Conservation (phyloP, 495 filamentous ascomycete genomes). For the Daldinia caldariorum region DNA sequence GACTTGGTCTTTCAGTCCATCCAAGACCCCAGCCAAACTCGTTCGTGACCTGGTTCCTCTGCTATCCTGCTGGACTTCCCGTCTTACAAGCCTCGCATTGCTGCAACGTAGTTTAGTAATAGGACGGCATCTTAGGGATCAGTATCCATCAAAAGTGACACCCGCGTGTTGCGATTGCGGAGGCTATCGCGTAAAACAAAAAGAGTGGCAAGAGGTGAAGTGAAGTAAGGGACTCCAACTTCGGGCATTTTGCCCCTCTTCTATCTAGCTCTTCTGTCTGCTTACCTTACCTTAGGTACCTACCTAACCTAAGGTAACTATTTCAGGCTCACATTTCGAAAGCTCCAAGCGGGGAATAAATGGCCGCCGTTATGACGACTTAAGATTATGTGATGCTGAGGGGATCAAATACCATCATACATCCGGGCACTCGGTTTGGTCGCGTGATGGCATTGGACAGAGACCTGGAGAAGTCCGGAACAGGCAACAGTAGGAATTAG, state of each 20-base stretch:
- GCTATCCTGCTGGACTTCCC: conserved; percentile 11
- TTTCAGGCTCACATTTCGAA: conserved; percentile 13
- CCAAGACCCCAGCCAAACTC: neutral
- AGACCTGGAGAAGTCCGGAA: conserved; percentile 20
- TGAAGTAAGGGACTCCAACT: conserved; percentile 31
- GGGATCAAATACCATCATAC: conserved; percentile 27
- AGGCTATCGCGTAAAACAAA: conserved; percentile 24
- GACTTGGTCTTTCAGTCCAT: conserved; percentile 33
- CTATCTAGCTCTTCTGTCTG: conserved; percentile 21
- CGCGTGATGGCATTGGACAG: conserved; percentile 33
- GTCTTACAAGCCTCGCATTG: conserved; percentile 36
- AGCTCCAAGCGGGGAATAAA: conserved; percentile 23
- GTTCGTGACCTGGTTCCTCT: conserved; percentile 18
- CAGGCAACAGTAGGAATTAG: conserved; percentile 32
- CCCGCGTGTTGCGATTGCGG: conserved; percentile 33
- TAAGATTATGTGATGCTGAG: conserved; percentile 33
- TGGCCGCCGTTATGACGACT: conserved; percentile 29
- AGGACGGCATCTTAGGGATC: conserved; percentile 23
- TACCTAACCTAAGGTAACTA: no score
- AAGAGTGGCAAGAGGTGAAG: conserved; percentile 26
- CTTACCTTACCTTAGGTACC: no score
- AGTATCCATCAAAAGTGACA: conserved; percentile 8
- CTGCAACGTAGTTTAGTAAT: conserved; percentile 41
- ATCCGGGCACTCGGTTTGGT: conserved; percentile 24
- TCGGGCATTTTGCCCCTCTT: conserved; percentile 39